Base-by-base conservation (phyloP, 116 monocot genomes). In the Dioscorea cayenensis region DNA sequence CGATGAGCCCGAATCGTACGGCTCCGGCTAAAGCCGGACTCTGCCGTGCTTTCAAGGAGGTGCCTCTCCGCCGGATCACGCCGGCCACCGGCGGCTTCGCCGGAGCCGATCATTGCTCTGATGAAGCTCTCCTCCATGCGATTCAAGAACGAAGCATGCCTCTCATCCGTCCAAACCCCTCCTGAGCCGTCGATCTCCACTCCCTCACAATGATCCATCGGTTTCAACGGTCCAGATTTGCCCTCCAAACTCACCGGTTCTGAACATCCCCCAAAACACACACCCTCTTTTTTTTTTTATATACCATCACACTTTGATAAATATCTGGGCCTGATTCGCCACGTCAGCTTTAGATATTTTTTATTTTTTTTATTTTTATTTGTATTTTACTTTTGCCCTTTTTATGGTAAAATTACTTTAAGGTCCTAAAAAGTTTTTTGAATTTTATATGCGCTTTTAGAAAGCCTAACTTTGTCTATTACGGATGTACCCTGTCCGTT, bases 121-220 rank as follows among this genome's bases (percentile, higher is more conserved):
- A 68, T 43, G 49, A 68, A 68, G 49, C 0, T 17, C 48, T 68
- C 49, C 48, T 68, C 68, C 23, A 68, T 36, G 13, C 68, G 22
- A n/a, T 36, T 68, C 20, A 68, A 49, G 22, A 43, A 68, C 19
- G 49, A 43, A 22, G 68, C 43, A 20, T 68, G 68, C 68, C 38
- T 49, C n/a, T 68, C 68, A 16, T 68, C 68, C 68, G 68, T 68
- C 68, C 68, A 68, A 5, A 1, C 55, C n/a, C 10, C 55, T 5
- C 55, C 55, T 11, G 55, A 55, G 55, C 16, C 55, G 55, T 55
- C 55, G 0, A n/a, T 55, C 19, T n/a, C 55, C 5, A 55, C 17
- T 2, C 16, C n/a, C 55, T 55, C 55, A 4, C n/a, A 5, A 3
- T 55, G 55, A 55, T 55, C 55, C 55, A 55, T 55, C 55, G 55